Percentiles rank a stretch among this genome's conserved stretches.
phyloP scores from a whole-genome alignment of 2,329 filamentous ascomycete genomes.

The Rhinocladiella mackenziei region DNA sequence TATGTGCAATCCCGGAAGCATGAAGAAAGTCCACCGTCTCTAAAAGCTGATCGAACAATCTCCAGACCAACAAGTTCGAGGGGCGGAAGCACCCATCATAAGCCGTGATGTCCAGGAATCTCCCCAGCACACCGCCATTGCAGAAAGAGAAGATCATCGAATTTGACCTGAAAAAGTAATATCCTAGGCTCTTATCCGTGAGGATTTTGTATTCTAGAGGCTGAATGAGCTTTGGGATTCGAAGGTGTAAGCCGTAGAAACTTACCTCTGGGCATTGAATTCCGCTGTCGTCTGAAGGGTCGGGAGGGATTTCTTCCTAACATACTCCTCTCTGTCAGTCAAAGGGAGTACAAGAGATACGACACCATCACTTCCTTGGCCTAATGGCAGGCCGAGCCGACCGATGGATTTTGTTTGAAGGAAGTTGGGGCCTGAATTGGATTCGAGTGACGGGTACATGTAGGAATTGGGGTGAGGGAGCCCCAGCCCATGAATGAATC shows the following conservation, averaged over 20 bases:
- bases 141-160: constrained; percentile 13
- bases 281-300: background rate
- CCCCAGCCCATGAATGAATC: no score
- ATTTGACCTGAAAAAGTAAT: constrained; percentile 2
- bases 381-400: background rate
- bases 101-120: constrained; percentile 2
- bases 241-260: constrained; percentile 6
- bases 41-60: constrained; percentile 11
- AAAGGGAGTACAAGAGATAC: constrained; percentile 14
- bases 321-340: constrained; percentile 14
- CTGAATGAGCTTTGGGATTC: constrained; percentile 5
- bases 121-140: constrained; percentile 15
- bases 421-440: no score
- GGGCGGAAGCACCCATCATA: background rate
- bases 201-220: constrained; percentile 2
- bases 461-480: no score
- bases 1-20: constrained; percentile 6
- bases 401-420: no score
- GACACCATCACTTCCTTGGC: constrained; percentile 3
- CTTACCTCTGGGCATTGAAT: constrained; percentile 8
- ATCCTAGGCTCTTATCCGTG: background rate
- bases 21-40: constrained; percentile 8
- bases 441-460: no score
- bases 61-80: constrained; percentile 6
- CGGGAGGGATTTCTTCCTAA: constrained; percentile 18